phyloP scores from a whole-genome alignment of 768 basidiomycete genomes.

The Tephrocybe sp. region DNA sequence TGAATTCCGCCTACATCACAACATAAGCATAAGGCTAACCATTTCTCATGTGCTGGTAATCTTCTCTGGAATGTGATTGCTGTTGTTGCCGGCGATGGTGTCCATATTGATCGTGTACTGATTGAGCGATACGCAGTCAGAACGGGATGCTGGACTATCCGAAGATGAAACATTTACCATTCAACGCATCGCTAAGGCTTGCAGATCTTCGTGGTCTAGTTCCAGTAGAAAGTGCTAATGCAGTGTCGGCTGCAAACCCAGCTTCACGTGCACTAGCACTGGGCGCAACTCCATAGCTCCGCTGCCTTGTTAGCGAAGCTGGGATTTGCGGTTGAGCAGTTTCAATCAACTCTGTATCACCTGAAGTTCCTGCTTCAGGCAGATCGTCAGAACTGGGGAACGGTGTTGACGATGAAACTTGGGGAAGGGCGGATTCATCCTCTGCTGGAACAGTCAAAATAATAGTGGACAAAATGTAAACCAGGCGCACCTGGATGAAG shows the following conservation, averaged over 20 bases:
- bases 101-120: slow-evolving; percentile 31
- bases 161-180: slow-evolving; percentile 26
- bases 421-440: slow-evolving; percentile 13
- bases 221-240: slow-evolving; percentile 37
- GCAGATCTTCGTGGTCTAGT: slow-evolving; percentile 73
- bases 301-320: slow-evolving; percentile 19
- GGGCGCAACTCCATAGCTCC: slow-evolving; percentile 28
- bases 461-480: background rate
- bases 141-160: slow-evolving; percentile 5
- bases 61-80: slow-evolving; percentile 36
- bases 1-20: background rate
- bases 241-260: slow-evolving; percentile 16
- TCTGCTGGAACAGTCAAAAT: slow-evolving; percentile 14
- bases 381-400: slow-evolving; percentile 17
- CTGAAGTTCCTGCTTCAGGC: slow-evolving; percentile 19
- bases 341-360: slow-evolving; percentile 32
- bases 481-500: slow-evolving; percentile 38
- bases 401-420: slow-evolving; percentile 18
- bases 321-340: slow-evolving; percentile 24
- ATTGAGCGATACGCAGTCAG: background rate
- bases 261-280: slow-evolving; percentile 17
- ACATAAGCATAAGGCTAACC: slow-evolving; percentile 28
- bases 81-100: slow-evolving; percentile 25
- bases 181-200: slow-evolving; percentile 66
- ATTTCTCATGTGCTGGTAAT: slow-evolving; percentile 31